These are phyloP conservation scores for Exidia glandulosa DNA, from an alignment of 768 basidiomycete genomes.

Conservation along the genomic window DNA sequence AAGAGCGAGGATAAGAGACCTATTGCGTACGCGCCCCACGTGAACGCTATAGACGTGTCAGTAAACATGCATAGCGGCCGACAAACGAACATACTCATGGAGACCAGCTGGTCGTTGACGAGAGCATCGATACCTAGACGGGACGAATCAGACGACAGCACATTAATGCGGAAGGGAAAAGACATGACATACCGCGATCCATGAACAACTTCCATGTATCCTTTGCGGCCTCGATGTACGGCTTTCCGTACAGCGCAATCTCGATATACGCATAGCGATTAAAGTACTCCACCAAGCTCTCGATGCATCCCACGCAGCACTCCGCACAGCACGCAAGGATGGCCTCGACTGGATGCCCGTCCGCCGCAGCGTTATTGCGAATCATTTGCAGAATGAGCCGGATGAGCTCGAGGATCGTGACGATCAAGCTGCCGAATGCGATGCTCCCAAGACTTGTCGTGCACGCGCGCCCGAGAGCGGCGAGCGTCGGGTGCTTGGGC, in stretches of 20 bases:
- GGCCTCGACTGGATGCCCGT: slow-evolving; percentile 60
- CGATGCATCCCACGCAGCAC: slow-evolving; percentile 65
- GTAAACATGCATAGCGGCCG: not conserved
- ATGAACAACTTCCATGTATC: slow-evolving; percentile 73
- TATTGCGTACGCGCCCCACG: slow-evolving; percentile 70
- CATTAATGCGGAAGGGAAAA: slow-evolving; percentile 1
- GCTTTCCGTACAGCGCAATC: slow-evolving; percentile 50
- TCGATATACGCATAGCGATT: slow-evolving; percentile 35
- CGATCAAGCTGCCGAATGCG: slow-evolving; percentile 75
- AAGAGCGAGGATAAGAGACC: slow-evolving; percentile 68
- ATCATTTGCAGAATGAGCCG: slow-evolving; percentile 47
- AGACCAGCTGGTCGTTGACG: slow-evolving; percentile 73
- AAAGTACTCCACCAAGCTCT: slow-evolving; percentile 64
- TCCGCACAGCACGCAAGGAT: slow-evolving; percentile 69
- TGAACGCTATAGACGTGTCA: slow-evolving; percentile 17
- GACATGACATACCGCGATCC: slow-evolving; percentile 40
- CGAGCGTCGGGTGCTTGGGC: slow-evolving; percentile 61
- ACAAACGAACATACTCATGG: slow-evolving; percentile 46
- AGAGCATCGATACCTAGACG: slow-evolving; percentile 52
- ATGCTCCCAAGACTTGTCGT: slow-evolving; percentile 76
- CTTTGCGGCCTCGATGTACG: slow-evolving; percentile 69
- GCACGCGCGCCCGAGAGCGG: slow-evolving; percentile 62
- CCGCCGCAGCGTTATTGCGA: slow-evolving; percentile 46
- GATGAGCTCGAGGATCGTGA: slow-evolving; percentile 65
- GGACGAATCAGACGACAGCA: not conserved